Conservation (phyloP, 495 filamentous ascomycete species). For the Margaritispora aquatica region DNA sequence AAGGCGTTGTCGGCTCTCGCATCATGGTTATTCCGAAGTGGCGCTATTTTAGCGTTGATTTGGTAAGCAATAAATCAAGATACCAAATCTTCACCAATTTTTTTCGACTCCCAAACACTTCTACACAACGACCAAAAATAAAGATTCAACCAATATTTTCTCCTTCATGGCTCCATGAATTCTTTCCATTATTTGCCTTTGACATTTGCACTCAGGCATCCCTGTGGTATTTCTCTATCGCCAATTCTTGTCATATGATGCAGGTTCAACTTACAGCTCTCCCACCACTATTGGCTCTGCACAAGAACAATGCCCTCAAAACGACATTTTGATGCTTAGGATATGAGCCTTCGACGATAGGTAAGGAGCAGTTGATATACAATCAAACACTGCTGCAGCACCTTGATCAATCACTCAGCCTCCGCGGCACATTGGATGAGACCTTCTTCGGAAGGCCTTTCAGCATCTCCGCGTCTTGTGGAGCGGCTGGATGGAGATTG, state of each 20-base stretch:
- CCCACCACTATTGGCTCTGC: too few species aligned
- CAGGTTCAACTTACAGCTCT: too few species aligned
- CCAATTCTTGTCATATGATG: too few species aligned
- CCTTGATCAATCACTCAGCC: constrained; percentile 35
- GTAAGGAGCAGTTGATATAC: neutral
- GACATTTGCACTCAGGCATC: too few species aligned
- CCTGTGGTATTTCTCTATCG: too few species aligned
- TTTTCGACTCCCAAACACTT: neutral
- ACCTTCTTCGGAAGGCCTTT: constrained; percentile 40
- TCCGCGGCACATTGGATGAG: constrained; percentile 31
- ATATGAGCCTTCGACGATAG: too few species aligned
- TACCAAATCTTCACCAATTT: neutral
- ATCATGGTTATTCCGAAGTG: neutral
- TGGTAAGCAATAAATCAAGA: neutral
- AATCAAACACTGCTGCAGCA: constrained; percentile 27
- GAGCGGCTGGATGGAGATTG: constrained; percentile 39
- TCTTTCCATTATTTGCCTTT: too few species aligned
- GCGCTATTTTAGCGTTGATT: neutral
- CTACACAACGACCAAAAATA: neutral
- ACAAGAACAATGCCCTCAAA: too few species aligned
- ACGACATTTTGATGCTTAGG: too few species aligned
- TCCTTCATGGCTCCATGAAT: too few species aligned
- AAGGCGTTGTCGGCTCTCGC: neutral
- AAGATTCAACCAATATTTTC: too few species aligned
- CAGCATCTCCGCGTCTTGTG: constrained; percentile 41